phyloP scores from a whole-genome alignment of 495 filamentous ascomycete species.

The Xylaria sp. region DNA sequence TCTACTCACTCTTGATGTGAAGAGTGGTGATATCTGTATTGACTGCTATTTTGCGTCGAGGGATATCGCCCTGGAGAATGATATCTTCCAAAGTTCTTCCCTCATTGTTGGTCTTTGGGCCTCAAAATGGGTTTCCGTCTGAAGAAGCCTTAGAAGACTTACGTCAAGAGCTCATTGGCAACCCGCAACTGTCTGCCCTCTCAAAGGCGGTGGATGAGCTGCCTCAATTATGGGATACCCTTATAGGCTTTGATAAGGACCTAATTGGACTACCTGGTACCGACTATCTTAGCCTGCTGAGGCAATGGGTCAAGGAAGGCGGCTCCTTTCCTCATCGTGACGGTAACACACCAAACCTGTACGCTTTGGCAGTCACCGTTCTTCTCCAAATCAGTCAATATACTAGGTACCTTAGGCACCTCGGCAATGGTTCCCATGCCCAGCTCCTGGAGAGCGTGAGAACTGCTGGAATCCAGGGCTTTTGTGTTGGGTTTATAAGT shows the following conservation, averaged over 20 bases:
- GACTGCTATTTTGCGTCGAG: background rate
- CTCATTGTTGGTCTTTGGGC: conserved; percentile 27
- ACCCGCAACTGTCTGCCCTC: conserved; percentile 15
- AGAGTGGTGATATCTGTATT: background rate
- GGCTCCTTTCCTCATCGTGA: background rate
- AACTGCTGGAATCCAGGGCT: conserved; percentile 40
- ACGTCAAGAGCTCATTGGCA: conserved; percentile 17
- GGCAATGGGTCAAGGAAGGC: conserved; percentile 10
- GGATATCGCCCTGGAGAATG: background rate
- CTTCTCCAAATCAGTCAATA: conserved; percentile 27
- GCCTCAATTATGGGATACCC: conserved; percentile 23
- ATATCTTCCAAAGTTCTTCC: conserved; percentile 9
- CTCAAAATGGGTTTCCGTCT: conserved; percentile 25
- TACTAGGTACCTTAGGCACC: conserved; percentile 16
- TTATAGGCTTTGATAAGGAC: conserved; percentile 5
- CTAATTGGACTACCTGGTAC: background rate
- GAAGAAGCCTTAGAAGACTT: conserved; percentile 17
- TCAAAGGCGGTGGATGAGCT: conserved; percentile 19
- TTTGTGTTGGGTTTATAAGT: conserved; percentile 50
- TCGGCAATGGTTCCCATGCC: background rate
- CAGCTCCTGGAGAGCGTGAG: conserved; percentile 2
- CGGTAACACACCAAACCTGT: background rate
- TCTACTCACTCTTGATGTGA: background rate
- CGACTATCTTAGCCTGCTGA: background rate
- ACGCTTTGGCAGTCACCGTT: conserved; percentile 19